Conservation (phyloP, 331 rosid species). For the Rosa hybrid region DNA sequence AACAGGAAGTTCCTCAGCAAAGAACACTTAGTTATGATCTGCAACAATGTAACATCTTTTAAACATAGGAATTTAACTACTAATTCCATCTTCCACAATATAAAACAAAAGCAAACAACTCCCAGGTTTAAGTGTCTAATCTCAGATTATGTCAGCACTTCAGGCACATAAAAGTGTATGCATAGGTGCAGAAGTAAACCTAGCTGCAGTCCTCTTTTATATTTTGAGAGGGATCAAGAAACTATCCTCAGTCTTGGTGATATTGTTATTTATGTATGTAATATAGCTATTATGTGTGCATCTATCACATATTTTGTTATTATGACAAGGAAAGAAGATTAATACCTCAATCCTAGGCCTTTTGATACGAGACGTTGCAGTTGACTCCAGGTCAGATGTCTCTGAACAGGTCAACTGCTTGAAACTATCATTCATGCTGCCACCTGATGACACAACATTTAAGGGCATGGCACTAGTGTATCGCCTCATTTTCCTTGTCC, state of each 20-base stretch:
- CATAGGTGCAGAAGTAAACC: background rate
- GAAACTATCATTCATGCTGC: constrained; percentile 60
- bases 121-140: background rate
- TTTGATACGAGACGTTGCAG: constrained; percentile 70
- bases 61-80: background rate
- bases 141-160: background rate
- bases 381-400: constrained; percentile 67
- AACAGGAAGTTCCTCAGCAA: constrained; percentile 1
- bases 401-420: constrained; percentile 56
- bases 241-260: background rate
- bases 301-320: background rate
- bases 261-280: background rate
- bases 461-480: constrained; percentile 74
- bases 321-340: background rate
- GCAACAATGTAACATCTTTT: background rate
- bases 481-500: constrained; percentile 83
- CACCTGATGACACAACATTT: constrained; percentile 67
- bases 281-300: background rate
- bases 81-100: background rate
- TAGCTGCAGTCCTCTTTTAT: background rate
- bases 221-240: background rate
- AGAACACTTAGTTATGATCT: background rate
- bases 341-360: constrained; percentile 74
- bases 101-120: background rate
- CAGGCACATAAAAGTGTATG: constrained; percentile 9